A percentile compares a stretch with the other conserved stretches of the same genome.
Conservation (phyloP, 495 filamentous ascomycete genomes). For the Trichocladium uniseriatum region DNA sequence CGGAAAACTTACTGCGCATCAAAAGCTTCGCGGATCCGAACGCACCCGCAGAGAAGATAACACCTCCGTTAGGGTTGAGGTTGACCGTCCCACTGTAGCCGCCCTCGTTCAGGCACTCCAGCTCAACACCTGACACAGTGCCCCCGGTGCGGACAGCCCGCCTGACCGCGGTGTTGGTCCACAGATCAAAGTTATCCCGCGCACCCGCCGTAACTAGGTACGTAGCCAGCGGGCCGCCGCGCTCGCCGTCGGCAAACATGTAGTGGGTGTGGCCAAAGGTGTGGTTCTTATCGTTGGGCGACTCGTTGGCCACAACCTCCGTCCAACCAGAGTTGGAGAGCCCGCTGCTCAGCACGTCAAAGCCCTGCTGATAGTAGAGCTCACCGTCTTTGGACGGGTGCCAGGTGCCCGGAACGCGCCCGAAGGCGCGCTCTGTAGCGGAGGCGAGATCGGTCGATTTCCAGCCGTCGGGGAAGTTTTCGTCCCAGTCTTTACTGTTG, state of each 20-base stretch:
- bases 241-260: conserved; percentile 57
- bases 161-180: conserved; percentile 53
- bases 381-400: conserved; percentile 58
- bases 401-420: conserved; percentile 59
- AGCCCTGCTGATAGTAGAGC: conserved; percentile 58
- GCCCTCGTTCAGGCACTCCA: conserved; percentile 45
- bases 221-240: conserved; percentile 62
- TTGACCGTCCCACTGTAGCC: conserved; percentile 51
- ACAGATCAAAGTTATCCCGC: conserved; percentile 55
- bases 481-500: conserved; percentile 54
- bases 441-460: conserved; percentile 51
- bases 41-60: conserved; percentile 60
- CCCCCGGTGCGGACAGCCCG: conserved; percentile 54
- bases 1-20: conserved; percentile 31
- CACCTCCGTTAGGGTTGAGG: conserved; percentile 50
- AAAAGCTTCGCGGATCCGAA: conserved; percentile 69
- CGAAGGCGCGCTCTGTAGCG: conserved; percentile 53
- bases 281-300: conserved; percentile 54
- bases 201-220: conserved; percentile 57
- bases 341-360: conserved; percentile 47
- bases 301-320: conserved; percentile 49
- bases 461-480: conserved; percentile 69
- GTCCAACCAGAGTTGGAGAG: conserved; percentile 52
- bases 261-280: conserved; percentile 58
- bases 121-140: conserved; percentile 56